Base-by-base conservation (phyloP, 306 rosid species). In the Glycyrrhiza uralensis region DNA sequence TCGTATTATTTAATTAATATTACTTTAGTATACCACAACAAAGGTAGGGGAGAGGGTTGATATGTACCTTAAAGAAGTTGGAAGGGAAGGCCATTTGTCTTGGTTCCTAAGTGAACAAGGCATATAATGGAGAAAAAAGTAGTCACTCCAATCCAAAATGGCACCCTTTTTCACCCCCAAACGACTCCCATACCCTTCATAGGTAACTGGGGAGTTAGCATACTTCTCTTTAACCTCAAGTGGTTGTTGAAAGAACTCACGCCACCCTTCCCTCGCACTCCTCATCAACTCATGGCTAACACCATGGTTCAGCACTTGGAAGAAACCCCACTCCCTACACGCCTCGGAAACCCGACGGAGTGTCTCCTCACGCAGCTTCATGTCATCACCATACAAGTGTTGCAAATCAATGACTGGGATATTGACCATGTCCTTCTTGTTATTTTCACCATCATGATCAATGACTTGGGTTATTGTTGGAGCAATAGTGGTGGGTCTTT, bases 111-210 rank as follows among this genome's bases (percentile, higher is more conserved):
- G 75, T 0, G 81, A 66, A 23, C 20, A 26, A 58, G 97, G 97
- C 90, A 81, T 44, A 33, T 46, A 87, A 65, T 92, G 78, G 15
- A 92, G 87, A 64, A 92, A 92, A 74, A 82, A 92, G 60, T 89
- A 92, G 36, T 92, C 97, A 77, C 96, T 89, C 97, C 97, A 92
- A 77, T 92, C 97, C 76, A 92, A 68, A 75, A 80, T 58, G 19
- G 96, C 97, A n/a, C 81, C 97, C 11, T 92, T 92, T 71, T 89
- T 76, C 0, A 92, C 84, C 0, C 97, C 97, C 32, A 89, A 71
- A 0, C 97, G 79, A 17, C 97, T 92, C 0, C 97, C 97, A 58
- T 89, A 92, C 1, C 97, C 97, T 51, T 92, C 97, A 7, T 92
- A 92, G 2, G 96, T 92, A 0, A 2, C 17, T 0, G 97, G 97